Conservation (phyloP, 2,329 filamentous ascomycete genomes). For the Mollisia scopiformis region DNA sequence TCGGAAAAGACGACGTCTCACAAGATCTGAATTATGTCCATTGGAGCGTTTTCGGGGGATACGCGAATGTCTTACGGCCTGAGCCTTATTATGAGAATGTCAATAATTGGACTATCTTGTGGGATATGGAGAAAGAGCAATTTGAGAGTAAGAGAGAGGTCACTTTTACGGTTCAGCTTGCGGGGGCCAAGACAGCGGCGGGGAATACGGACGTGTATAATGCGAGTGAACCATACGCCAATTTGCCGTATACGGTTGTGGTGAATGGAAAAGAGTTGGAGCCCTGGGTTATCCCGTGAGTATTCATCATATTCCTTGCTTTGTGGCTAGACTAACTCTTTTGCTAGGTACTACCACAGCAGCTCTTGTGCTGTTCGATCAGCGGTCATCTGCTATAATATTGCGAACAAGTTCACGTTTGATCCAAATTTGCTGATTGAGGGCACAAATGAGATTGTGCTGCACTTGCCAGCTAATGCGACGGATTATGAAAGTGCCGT, state of each 20-base stretch:
- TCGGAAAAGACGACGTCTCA: constrained; percentile 53
- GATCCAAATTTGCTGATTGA: constrained; percentile 49
- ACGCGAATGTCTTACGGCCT: constrained; percentile 50
- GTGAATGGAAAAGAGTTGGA: constrained; percentile 50
- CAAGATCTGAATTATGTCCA: constrained; percentile 66
- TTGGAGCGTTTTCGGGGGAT: constrained; percentile 65
- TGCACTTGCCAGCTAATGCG: constrained; percentile 62
- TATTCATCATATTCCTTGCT: constrained; percentile 18
- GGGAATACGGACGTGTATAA: constrained; percentile 65
- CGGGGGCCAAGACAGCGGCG: constrained; percentile 62
- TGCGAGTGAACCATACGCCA: constrained; percentile 52
- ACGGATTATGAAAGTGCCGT: constrained; percentile 62
- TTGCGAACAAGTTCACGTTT: constrained; percentile 62
- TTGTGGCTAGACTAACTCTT: constrained; percentile 13
- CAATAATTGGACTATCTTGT: constrained; percentile 63
- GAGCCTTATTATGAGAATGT: constrained; percentile 49
- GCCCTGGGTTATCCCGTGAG: constrained; percentile 60
- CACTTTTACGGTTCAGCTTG: constrained; percentile 65
- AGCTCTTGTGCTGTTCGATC: constrained; percentile 64
- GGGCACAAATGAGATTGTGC: constrained; percentile 56
- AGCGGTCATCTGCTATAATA: constrained; percentile 63
- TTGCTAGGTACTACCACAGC: constrained; percentile 53
- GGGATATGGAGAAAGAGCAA: constrained; percentile 48
- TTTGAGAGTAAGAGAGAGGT: constrained; percentile 48
- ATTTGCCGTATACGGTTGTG: constrained; percentile 54